A percentile compares a stretch with the other conserved stretches of the same genome.
Conservation (phyloP, 2,329 filamentous ascomycete genomes). For the Domatiomyces catenatus region DNA sequence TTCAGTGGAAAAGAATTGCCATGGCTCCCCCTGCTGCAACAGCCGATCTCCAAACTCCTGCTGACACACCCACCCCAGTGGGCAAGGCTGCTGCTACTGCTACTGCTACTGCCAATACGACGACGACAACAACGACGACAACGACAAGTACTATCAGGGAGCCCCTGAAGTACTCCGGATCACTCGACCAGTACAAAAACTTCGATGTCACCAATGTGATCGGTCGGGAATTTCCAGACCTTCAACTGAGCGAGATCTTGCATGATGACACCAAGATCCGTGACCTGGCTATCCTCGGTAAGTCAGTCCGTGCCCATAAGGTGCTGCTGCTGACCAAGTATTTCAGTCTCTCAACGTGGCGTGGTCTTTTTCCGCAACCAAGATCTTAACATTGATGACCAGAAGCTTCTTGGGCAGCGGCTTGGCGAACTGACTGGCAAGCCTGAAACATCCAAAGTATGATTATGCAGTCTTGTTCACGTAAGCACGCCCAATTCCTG, state of each 20-base stretch:
- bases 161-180: slow-evolving; percentile 10
- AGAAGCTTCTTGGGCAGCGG: slow-evolving; percentile 38
- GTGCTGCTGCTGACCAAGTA: neutral
- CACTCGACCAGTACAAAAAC: slow-evolving; percentile 11
- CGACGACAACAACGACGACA: neutral
- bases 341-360: slow-evolving; percentile 35
- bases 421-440: slow-evolving; percentile 34
- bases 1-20: neutral
- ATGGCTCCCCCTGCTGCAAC: neutral
- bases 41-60: neutral
- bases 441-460: slow-evolving; percentile 27
- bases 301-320: slow-evolving; percentile 9
- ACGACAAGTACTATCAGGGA: neutral
- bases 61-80: neutral
- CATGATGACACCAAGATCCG: slow-evolving; percentile 49
- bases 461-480: neutral
- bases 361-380: slow-evolving; percentile 42
- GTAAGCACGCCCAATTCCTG: neutral
- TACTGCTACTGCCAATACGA: neutral
- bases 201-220: slow-evolving; percentile 35
- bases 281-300: slow-evolving; percentile 53
- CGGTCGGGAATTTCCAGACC: slow-evolving; percentile 32
- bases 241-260: slow-evolving; percentile 39
- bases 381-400: slow-evolving; percentile 33
- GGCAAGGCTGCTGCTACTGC: neutral